Percentiles rank a stretch among this genome's conserved stretches.
Evolutionary conservation across 257 asterid genomes (phyloP).

Genomic region (Plantago ovata): DNA sequence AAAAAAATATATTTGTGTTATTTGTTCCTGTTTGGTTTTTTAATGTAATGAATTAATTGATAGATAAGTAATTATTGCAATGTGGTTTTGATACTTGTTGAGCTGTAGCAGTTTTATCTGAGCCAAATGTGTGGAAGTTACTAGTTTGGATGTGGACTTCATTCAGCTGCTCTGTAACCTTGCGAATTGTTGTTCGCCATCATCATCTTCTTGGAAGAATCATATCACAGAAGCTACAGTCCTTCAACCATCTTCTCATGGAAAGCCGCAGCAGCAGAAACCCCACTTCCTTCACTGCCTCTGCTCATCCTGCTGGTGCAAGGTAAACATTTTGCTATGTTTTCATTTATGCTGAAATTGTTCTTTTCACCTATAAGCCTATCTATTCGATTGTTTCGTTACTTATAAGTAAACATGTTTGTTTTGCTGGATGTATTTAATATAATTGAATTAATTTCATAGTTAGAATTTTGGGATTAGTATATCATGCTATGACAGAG

Average conservation of each 20-base stretch:
- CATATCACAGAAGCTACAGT: conserved; percentile 12
- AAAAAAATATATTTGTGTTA: neutral
- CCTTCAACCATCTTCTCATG: conserved; percentile 41
- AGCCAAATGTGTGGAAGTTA: too few relatives aligned
- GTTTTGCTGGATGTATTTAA: too few relatives aligned
- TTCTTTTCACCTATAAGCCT: too few relatives aligned
- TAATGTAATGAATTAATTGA: neutral
- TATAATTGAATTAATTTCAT: too few relatives aligned
- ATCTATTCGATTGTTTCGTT: too few relatives aligned
- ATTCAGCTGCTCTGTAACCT: conserved; percentile 19
- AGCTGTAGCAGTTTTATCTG: too few relatives aligned
- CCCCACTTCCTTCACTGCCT: conserved; percentile 33
- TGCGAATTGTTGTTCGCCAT: conserved; percentile 34
- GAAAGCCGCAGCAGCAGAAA: conserved; percentile 29
- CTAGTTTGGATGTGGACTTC: conserved; percentile 19
- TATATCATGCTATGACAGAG: too few relatives aligned
- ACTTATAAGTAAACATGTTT: too few relatives aligned
- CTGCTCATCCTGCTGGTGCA: conserved; percentile 32
- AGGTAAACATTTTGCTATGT: conserved; percentile 30
- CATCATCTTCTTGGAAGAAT: conserved; percentile 28
- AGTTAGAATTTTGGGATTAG: too few relatives aligned
- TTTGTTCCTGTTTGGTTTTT: neutral
- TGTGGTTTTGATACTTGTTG: too few relatives aligned
- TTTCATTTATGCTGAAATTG: neutral
- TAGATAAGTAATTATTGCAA: too few relatives aligned